Evolutionary conservation across 371 early-diverging fungal genomes (phyloP), one percentile per base, ranked within the genome.

Genomic region (Mycotypha africana): DNA sequence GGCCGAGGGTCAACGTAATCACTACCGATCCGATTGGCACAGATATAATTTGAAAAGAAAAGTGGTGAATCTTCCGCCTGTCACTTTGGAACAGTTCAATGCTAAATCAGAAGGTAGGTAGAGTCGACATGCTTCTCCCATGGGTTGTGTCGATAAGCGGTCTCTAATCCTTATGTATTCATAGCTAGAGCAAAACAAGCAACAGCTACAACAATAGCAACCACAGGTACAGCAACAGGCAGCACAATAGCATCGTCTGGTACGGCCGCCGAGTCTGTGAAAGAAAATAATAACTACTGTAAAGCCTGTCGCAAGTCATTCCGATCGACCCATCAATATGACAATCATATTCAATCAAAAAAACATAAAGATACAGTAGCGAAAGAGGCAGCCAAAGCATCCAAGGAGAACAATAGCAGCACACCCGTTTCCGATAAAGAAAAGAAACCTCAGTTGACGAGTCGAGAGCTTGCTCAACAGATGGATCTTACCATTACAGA

Each of bases 31-130:
- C 11, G 91, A 91, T 59, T 92, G 91, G 91, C 93, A 92, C 59
- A 73, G 89, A 22, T 92, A 92, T 67, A 92, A 92, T 64, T 69
- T 92, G 36, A 90, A 91, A 58, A 78, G 91, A 54, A 91, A 91
- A 64, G 86, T 89, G 16, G 89, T 86, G 17, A 81, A 75, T 25
- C 66, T 91, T n/a, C 88, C 88, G 7, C 86, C 88, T 28, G 82
- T 92, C 33, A 47, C 79, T 10, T 65, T 70, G 12, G 84, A 88
- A 20, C 76, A 73, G 46, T 92, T 90, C 74, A 67, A 75, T 16
- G 65, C 67, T 37, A 74, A 70, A 54, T 49, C 52, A 9, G 56
- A 68, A 40, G 76, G 78, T 68, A n/a, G 30, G 30, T 28, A 8
- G 30, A 28, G 30, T 28, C 30, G 12, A 28, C 30, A 28, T n/a